phyloP scores from a whole-genome alignment of 768 basidiomycete genomes.

The Jaapia argillacea region DNA sequence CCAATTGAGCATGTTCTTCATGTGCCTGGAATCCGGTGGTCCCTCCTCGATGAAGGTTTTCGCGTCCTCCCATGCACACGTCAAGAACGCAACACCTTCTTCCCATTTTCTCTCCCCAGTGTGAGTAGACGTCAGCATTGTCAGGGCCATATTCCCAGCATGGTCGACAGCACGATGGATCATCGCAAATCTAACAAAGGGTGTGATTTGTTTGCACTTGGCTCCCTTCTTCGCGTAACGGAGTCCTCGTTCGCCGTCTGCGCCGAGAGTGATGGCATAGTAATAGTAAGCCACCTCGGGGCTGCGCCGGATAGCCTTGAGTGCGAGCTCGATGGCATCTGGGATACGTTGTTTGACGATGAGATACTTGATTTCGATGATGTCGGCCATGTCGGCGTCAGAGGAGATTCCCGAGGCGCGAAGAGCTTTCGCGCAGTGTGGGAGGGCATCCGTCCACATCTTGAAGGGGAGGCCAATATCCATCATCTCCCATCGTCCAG shows the following conservation, averaged over 20 bases:
- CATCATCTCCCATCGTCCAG: conserved; percentile 29
- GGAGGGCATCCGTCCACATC: conserved; percentile 48
- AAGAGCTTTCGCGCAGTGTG: conserved; percentile 47
- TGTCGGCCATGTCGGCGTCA: conserved; percentile 47
- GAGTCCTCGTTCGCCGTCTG: conserved; percentile 39
- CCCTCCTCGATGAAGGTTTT: conserved; percentile 43
- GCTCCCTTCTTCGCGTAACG: conserved; percentile 58
- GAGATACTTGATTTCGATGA: conserved; percentile 51
- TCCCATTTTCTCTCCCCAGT: conserved; percentile 36
- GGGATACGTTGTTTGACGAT: conserved; percentile 39
- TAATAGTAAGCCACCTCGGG: conserved; percentile 56
- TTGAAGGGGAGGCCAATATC: conserved; percentile 49
- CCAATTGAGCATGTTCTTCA: conserved; percentile 53
- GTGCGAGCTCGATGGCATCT: conserved; percentile 38
- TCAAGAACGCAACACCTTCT: conserved; percentile 51
- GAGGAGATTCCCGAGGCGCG: conserved; percentile 28
- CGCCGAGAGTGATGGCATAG: conserved; percentile 45
- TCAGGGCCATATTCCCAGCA: conserved; percentile 46
- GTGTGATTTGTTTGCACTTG: conserved; percentile 41
- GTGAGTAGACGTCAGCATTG: conserved; percentile 31
- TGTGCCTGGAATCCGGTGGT: conserved; percentile 52
- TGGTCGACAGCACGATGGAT: conserved; percentile 55
- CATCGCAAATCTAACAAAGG: conserved; percentile 46
- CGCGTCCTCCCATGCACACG: conserved; percentile 50
- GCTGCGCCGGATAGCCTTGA: conserved; percentile 38